Conservation (phyloP, 805 yeast species). For the Wickerhamiella cacticola region DNA sequence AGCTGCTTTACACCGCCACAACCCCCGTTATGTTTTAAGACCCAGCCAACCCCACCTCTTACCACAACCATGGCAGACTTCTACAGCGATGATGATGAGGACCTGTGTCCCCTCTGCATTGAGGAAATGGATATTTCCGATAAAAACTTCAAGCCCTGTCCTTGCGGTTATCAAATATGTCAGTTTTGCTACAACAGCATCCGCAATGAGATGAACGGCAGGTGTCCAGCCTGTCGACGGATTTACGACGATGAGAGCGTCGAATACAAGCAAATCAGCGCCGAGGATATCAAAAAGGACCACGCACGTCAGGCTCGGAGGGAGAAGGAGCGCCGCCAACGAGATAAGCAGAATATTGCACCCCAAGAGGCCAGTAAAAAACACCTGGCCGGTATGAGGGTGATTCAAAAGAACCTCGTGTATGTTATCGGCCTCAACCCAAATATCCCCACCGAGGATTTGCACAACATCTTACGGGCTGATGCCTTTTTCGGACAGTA, state of each 20-base stretch:
- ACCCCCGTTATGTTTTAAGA: not conserved
- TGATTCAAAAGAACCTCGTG: constrained; percentile 93
- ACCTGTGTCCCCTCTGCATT: constrained; percentile 81
- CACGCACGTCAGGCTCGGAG: constrained; percentile 69
- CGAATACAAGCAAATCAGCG: constrained; percentile 67
- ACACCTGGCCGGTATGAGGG: constrained; percentile 93
- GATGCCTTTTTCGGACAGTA: constrained; percentile 98
- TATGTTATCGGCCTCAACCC: constrained; percentile 94
- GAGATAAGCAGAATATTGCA: constrained; percentile 51
- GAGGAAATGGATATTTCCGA: constrained; percentile 97
- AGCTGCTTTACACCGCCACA: not conserved
- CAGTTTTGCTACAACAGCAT: constrained; percentile 97
- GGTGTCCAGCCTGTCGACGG: constrained; percentile 96
- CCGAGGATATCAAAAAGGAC: constrained; percentile 78
- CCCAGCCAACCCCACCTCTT: not conserved
- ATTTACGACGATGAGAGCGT: constrained; percentile 87
- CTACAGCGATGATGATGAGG: constrained; percentile 58
- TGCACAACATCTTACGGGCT: constrained; percentile 68
- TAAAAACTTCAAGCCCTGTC: constrained; percentile 96
- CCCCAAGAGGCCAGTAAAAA: constrained; percentile 36
- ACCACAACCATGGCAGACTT: constrained; percentile 8
- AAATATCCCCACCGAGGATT: constrained; percentile 69
- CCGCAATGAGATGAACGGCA: constrained; percentile 90
- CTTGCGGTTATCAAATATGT: constrained; percentile 97
- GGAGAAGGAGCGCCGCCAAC: constrained; percentile 60